Evolutionary conservation across 2,329 filamentous ascomycete species (phyloP).

Genomic region (Purpureocillium lavendulum): DNA sequence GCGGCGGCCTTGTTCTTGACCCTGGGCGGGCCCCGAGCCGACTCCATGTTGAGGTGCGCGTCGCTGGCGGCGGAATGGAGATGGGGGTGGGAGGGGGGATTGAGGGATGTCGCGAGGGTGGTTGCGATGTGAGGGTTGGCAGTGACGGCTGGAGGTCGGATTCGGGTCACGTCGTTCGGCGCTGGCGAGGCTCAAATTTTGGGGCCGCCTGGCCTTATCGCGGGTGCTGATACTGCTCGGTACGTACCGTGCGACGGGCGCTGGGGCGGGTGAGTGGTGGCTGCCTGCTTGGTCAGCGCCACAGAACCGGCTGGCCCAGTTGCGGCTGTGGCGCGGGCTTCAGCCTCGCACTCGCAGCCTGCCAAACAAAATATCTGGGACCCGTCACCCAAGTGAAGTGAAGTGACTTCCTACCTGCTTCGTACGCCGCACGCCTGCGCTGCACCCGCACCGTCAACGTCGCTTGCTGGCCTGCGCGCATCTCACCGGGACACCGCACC

Average conservation of each 20-base stretch:
- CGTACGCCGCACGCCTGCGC: too few species aligned
- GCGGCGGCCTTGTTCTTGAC: conserved; percentile 98
- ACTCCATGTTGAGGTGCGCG: conserved; percentile 60
- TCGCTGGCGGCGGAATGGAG: conserved; percentile 1
- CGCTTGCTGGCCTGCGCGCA: too few species aligned
- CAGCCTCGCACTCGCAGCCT: conserved; percentile 18
- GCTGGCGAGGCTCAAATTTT: conserved; percentile 16
- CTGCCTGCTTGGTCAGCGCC: background rate
- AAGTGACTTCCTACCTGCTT: background rate
- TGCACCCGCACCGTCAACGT: too few species aligned
- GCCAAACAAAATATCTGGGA: conserved; percentile 11
- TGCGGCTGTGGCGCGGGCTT: too few species aligned
- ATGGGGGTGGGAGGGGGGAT: background rate
- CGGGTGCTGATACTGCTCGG: conserved; percentile 6
- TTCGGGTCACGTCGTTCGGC: background rate
- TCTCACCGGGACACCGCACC: too few species aligned
- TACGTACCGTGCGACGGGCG: background rate
- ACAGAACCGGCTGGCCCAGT: too few species aligned
- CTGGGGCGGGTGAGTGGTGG: too few species aligned
- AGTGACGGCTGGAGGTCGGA: background rate
- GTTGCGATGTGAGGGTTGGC: conserved; percentile 3
- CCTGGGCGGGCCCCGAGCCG: conserved; percentile 80
- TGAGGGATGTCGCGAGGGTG: conserved; percentile 1
- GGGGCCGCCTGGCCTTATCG: conserved; percentile 4
- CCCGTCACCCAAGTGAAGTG: too few species aligned